phyloP scores from a whole-genome alignment of 2,329 filamentous ascomycete species.

The Polytolypa hystricis region DNA sequence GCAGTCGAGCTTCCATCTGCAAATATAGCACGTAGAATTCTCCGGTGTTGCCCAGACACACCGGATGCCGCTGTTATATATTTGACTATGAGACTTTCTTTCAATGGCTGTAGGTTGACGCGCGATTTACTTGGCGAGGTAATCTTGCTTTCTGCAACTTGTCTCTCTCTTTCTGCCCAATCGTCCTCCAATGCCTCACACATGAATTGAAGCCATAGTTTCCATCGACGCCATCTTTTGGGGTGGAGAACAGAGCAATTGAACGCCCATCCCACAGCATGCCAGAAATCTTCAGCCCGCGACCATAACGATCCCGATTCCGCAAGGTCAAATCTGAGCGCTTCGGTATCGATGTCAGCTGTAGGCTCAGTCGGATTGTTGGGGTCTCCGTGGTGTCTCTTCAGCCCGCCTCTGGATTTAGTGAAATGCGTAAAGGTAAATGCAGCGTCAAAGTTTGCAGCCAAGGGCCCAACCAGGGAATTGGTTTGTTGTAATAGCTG shows the following conservation, averaged over 20 bases:
- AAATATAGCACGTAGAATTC: constrained; percentile 37
- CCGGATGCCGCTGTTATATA: constrained; percentile 27
- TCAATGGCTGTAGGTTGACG: constrained; percentile 12
- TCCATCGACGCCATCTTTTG: constrained; percentile 72
- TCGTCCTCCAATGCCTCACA: constrained; percentile 35
- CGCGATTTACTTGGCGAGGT: not conserved
- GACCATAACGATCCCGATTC: constrained; percentile 58
- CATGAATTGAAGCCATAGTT: constrained; percentile 66
- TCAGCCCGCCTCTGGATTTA: constrained; percentile 21
- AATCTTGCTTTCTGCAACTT: constrained; percentile 7
- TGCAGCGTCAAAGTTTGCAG: constrained; percentile 57
- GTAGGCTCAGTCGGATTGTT: constrained; percentile 31
- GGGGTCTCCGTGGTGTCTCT: constrained; percentile 16
- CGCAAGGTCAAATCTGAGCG: constrained; percentile 49
- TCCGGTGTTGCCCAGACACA: constrained; percentile 25
- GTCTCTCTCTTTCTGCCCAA: constrained; percentile 26
- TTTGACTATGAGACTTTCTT: constrained; percentile 32
- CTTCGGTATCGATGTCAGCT: constrained; percentile 39
- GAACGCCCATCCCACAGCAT: constrained; percentile 80
- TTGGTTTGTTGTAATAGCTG: constrained; percentile 60
- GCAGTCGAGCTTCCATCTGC: constrained; percentile 30
- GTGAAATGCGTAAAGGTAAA: constrained; percentile 52
- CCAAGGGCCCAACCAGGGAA: constrained; percentile 54
- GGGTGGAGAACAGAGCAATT: constrained; percentile 69
- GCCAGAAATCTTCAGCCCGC: constrained; percentile 80